Evolutionary conservation across 2,329 filamentous ascomycete species (phyloP).

Genomic region (Pseudocercospora eumusae): DNA sequence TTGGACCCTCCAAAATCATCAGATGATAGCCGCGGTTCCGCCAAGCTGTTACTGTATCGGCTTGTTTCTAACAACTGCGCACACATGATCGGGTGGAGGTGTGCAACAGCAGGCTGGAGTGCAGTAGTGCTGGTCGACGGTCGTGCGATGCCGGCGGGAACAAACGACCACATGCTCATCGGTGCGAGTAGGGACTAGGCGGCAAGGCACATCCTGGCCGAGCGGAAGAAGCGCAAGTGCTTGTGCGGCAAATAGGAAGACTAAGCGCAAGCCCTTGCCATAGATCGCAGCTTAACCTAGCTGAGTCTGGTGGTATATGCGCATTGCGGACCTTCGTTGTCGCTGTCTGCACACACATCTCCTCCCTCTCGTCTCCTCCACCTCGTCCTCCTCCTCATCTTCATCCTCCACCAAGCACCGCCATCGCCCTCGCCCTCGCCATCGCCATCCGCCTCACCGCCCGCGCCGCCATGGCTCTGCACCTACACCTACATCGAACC

Average conservation of each 20-base stretch:
- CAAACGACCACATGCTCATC: conserved; percentile 7
- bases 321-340: no score
- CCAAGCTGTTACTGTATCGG: not conserved
- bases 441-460: not conserved
- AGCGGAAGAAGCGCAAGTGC: not conserved
- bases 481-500: not conserved
- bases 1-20: not conserved
- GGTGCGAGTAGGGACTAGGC: conserved; percentile 1
- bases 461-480: not conserved
- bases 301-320: no score
- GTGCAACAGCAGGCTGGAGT: not conserved
- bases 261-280: conserved; percentile 1
- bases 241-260: not conserved
- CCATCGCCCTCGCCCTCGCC: no score
- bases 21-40: not conserved
- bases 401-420: no score
- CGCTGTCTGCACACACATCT: no score
- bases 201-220: conserved; percentile 3
- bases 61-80: not conserved
- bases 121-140: not conserved
- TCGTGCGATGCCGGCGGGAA: not conserved
- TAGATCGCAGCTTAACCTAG: conserved; percentile 1
- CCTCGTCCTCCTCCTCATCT: no score
- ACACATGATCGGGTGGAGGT: not conserved
- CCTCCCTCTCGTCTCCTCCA: no score